Evolutionary conservation across 2,329 filamentous ascomycete species (phyloP).

Genomic region (Nigrospora sphaerica): DNA sequence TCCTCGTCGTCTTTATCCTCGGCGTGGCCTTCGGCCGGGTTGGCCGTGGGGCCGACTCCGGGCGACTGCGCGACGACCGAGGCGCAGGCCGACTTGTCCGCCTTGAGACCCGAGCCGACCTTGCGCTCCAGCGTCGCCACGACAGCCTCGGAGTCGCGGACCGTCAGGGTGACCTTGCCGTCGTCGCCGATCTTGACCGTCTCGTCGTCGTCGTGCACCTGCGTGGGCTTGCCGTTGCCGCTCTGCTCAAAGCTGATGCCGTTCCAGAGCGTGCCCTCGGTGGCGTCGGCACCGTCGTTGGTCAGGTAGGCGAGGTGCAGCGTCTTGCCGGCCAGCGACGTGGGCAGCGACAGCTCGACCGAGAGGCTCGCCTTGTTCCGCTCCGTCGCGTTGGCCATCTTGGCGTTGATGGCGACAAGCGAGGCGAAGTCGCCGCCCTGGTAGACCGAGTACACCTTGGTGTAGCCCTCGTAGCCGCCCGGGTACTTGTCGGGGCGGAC

Average conservation of each 20-base stretch:
- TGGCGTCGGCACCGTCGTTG: conserved; percentile 34
- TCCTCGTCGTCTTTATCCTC: background rate
- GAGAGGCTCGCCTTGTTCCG: conserved; percentile 28
- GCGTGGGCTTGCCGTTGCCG: conserved; percentile 29
- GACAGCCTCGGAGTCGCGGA: conserved; percentile 37
- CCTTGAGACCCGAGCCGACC: conserved; percentile 4
- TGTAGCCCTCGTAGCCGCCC: conserved; percentile 27
- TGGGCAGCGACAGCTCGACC: conserved; percentile 31
- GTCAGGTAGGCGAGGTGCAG: conserved; percentile 40
- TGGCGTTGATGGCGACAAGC: conserved; percentile 38
- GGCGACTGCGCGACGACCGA: background rate
- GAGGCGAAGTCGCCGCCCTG: conserved; percentile 31
- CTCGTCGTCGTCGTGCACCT: conserved; percentile 22
- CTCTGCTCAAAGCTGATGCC: conserved; percentile 36
- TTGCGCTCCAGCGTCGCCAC: conserved; percentile 32
- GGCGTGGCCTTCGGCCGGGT: background rate
- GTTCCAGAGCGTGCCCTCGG: conserved; percentile 35
- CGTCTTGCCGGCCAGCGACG: conserved; percentile 27
- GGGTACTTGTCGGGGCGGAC: conserved; percentile 22
- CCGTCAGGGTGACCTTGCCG: conserved; percentile 23
- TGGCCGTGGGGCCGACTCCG: background rate
- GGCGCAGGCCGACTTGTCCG: conserved; percentile 2
- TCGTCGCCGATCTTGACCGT: conserved; percentile 23
- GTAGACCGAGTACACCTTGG: conserved; percentile 37
- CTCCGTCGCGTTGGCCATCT: conserved; percentile 30